Conservation (phyloP, 2,329 filamentous ascomycete genomes). For the Aspergillus fructus region DNA sequence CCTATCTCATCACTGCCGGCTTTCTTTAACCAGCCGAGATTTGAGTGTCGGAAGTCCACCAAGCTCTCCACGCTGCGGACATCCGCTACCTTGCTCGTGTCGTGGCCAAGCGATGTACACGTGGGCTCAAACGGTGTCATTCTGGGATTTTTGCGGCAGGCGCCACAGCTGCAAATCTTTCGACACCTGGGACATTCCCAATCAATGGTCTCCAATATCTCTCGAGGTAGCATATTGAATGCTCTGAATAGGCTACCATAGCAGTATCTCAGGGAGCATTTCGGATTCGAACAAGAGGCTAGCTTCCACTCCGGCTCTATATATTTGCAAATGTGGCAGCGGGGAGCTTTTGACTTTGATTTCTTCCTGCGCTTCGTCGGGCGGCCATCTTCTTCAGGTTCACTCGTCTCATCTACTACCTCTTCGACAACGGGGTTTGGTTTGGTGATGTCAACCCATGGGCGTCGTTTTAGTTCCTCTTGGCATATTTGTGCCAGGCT, state of each 20-base stretch:
- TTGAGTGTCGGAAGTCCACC: conserved; percentile 87
- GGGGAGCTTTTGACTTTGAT: conserved; percentile 49
- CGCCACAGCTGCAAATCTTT: conserved; percentile 81
- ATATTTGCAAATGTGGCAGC: conserved; percentile 81
- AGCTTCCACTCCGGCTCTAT: conserved; percentile 82
- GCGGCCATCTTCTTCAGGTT: conserved; percentile 59
- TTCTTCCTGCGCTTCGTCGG: conserved; percentile 65
- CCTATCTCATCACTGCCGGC: conserved; percentile 51
- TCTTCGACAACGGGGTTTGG: conserved; percentile 53
- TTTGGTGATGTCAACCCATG: conserved; percentile 78
- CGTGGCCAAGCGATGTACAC: conserved; percentile 83
- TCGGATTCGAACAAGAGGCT: conserved; percentile 72
- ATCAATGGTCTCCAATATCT: conserved; percentile 72
- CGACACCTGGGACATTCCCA: conserved; percentile 90
- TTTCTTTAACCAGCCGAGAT: conserved; percentile 76
- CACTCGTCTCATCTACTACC: conserved; percentile 39
- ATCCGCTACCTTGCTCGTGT: conserved; percentile 87
- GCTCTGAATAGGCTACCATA: conserved; percentile 91
- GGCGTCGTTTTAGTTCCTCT: conserved; percentile 74
- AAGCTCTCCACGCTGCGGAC: conserved; percentile 85
- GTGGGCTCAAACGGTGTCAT: conserved; percentile 81
- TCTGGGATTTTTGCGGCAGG: conserved; percentile 68
- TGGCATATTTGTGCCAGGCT: conserved; percentile 92
- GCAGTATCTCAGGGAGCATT: conserved; percentile 66
- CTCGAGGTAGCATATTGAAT: conserved; percentile 84